phyloP scores from a whole-genome alignment of 2,329 filamentous ascomycete species.

The Clonostachys byssicola region DNA sequence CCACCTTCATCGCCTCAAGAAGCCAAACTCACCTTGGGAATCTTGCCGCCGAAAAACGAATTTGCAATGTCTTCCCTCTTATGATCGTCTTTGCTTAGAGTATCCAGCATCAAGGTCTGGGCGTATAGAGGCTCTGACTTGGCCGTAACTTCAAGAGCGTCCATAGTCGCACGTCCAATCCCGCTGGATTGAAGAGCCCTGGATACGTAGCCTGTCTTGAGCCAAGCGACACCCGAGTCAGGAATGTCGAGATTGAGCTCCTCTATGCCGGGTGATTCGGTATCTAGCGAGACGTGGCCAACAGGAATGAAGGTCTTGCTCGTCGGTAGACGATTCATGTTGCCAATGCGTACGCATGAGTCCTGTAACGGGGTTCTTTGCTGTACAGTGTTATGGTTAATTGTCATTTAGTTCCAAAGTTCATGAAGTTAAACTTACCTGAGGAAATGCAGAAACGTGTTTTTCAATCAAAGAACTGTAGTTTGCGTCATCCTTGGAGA shows the following conservation, averaged over 20 bases:
- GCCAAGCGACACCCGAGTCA: neutral
- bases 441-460: too few relatives aligned
- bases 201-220: conserved; percentile 5
- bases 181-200: conserved; percentile 2
- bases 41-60: neutral
- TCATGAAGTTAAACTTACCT: too few relatives aligned
- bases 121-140: conserved; percentile 2
- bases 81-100: conserved; percentile 1
- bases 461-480: too few relatives aligned
- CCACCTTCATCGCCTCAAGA: too few relatives aligned
- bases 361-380: too few relatives aligned
- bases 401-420: too few relatives aligned
- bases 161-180: conserved; percentile 3
- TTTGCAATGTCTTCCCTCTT: conserved; percentile 2
- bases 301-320: conserved; percentile 15
- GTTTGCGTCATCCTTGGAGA: too few relatives aligned
- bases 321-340: conserved; percentile 1
- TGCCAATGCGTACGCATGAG: neutral
- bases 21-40: too few relatives aligned
- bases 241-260: neutral
- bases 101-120: conserved; percentile 3
- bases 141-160: conserved; percentile 1
- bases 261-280: conserved; percentile 3
- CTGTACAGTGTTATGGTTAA: too few relatives aligned
- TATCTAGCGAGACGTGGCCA: conserved; percentile 21